Base-by-base conservation (phyloP, 495 filamentous ascomycete species). In the Neurospora discreta region DNA sequence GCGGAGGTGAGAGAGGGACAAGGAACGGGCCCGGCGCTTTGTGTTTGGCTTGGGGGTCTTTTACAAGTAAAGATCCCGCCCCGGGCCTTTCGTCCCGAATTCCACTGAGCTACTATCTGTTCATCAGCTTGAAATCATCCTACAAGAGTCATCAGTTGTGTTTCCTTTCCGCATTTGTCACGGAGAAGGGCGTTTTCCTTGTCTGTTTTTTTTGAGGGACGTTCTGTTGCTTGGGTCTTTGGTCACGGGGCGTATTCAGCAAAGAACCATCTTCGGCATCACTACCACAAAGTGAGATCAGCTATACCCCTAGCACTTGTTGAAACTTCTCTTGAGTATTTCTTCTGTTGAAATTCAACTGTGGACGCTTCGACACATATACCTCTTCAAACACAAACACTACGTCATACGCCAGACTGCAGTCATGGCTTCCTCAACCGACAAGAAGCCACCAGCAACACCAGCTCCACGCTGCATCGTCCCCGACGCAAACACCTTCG, bases 401-500 rank as follows among this genome's bases (percentile, higher is more conserved):
- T 11, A 20, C 43, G n/a, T 20, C 20, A n/a, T 46, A 20, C 43
- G 26, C 46, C 46, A 58, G 5, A 58, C 11, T 10, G 23, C 46
- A 58, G 15, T 23, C 46, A 58, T 58, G 46, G 11, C 52, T 60
- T 60, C 26, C 26, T 16, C 52, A 65, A 65, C 6, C 26, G 52
- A 65, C 26, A 65, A 65, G 26, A 65, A 33, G 18, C 52, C 52
- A 7, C 52, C 52, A 65, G 23, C 52, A 65, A 65, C 26, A 65
- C 52, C 52, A 65, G 6, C 52, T 33, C 52, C 52, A 33, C 1
- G 5, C 52, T 30, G 13, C 26, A 65, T 65, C 52, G 52, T 65
- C 13, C 52, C 52, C 52, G 26, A 65, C 39, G n/a, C 10, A 33
- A 69, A 69, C 68, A 39, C 69, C 60, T 71, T 70, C 70, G 73